Evolutionary conservation across 2,329 filamentous ascomycete genomes (phyloP).

Genomic region (Colletotrichum sp.): DNA sequence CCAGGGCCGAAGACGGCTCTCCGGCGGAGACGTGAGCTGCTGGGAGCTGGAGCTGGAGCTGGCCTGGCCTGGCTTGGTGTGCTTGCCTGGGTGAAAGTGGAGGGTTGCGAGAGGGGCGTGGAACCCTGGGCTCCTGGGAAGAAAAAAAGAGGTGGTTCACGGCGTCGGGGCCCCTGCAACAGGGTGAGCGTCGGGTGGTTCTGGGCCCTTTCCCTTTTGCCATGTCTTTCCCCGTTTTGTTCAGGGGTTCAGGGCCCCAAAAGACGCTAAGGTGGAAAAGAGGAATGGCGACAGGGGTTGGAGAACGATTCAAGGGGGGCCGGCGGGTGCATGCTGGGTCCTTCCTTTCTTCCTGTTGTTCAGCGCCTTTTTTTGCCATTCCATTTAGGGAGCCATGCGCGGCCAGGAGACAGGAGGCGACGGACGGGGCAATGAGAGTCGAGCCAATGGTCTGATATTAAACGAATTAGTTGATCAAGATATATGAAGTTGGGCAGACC

Average conservation of each 20-base stretch:
- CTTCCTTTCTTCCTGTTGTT: neutral
- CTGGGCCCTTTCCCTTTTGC: constrained; percentile 17
- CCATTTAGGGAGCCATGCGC: neutral
- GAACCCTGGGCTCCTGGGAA: neutral
- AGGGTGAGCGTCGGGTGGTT: constrained; percentile 3
- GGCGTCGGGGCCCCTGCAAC: neutral
- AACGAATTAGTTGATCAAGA: neutral
- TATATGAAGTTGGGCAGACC: neutral
- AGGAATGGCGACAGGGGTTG: constrained; percentile 6
- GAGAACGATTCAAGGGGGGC: neutral
- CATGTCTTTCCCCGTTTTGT: constrained; percentile 14
- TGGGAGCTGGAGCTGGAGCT: neutral
- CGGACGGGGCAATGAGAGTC: neutral
- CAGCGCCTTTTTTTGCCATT: neutral
- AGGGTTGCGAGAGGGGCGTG: neutral
- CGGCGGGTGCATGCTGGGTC: neutral
- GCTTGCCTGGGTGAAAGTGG: neutral
- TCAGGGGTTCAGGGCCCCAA: constrained; percentile 8
- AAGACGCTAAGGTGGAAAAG: constrained; percentile 6
- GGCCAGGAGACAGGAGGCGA: neutral
- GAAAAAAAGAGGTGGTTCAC: neutral
- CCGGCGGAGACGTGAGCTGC: neutral
- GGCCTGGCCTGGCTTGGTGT: neutral
- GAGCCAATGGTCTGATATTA: neutral
- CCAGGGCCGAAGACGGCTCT: neutral